Evolutionary conservation across 1,284 basidiomycete species (phyloP).

Genomic region (Cystobasidium sp.): DNA sequence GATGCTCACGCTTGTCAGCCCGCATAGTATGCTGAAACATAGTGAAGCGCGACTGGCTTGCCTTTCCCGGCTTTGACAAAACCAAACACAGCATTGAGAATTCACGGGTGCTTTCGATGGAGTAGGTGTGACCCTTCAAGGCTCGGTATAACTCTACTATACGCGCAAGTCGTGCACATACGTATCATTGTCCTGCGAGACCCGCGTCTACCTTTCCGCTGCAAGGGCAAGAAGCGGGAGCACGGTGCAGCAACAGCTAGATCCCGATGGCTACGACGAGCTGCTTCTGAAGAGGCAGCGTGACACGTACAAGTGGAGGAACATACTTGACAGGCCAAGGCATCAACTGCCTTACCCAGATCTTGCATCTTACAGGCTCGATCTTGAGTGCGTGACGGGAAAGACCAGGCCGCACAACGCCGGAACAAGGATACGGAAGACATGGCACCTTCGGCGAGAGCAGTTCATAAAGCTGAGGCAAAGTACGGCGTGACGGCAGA

Average conservation of each 20-base stretch:
- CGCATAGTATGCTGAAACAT: no score
- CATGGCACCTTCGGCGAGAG: conserved; percentile 40
- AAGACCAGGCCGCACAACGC: neutral
- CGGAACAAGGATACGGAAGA: neutral
- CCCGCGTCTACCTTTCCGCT: neutral
- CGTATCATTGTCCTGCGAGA: no score
- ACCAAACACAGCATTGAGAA: no score
- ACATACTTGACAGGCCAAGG: neutral
- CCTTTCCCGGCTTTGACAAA: no score
- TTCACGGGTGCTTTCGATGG: no score
- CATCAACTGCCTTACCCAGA: neutral
- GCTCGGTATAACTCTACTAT: no score
- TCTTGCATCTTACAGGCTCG: conserved; percentile 4
- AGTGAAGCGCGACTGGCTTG: no score
- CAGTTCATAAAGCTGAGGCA: conserved; percentile 42
- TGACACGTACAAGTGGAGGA: neutral
- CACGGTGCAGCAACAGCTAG: neutral
- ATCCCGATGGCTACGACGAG: neutral
- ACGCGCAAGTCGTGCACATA: no score
- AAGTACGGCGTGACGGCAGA: conserved; percentile 43
- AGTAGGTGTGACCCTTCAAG: no score
- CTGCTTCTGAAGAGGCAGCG: conserved; percentile 10
- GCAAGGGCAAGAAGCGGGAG: neutral
- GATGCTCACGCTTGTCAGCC: no score
- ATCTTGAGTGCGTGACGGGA: conserved; percentile 12